Evolutionary conservation across 2,329 filamentous ascomycete species (phyloP).

Genomic region (Colletotrichum destructivum): DNA sequence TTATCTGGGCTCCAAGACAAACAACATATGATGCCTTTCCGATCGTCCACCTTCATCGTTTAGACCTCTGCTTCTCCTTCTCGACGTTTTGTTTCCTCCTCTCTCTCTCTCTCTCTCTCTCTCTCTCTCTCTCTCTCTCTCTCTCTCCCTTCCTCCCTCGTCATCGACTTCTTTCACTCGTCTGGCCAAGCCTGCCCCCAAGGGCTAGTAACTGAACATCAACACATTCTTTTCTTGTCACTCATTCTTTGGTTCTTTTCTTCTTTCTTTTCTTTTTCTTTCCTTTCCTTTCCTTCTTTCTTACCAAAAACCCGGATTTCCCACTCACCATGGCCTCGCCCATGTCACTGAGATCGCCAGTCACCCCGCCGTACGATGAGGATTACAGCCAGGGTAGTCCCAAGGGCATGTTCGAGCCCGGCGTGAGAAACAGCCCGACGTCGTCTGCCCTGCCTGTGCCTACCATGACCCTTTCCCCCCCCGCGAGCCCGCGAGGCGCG

Average conservation of each 20-base stretch:
- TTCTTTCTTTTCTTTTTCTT: constrained; percentile 8
- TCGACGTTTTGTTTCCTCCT: background rate
- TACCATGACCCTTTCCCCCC: constrained; percentile 45
- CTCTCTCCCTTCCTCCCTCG: too few relatives aligned
- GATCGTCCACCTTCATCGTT: background rate
- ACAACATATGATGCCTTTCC: constrained; percentile 25
- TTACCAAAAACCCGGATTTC: too few relatives aligned
- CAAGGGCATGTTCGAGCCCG: constrained; percentile 8
- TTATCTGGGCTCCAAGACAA: background rate
- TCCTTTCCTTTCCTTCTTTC: background rate
- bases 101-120: too few relatives aligned
- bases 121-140: too few relatives aligned
- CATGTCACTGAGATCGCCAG: constrained; percentile 31
- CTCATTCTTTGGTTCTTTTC: background rate
- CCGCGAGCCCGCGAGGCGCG: constrained; percentile 44
- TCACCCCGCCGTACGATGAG: constrained; percentile 38
- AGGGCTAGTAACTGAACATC: background rate
- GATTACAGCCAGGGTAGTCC: constrained; percentile 15
- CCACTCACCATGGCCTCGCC: constrained; percentile 21
- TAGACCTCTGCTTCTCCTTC: constrained; percentile 7
- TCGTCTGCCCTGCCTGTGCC: constrained; percentile 21
- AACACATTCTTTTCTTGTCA: constrained; percentile 22
- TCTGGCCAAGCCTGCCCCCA: constrained; percentile 14
- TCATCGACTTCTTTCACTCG: background rate
- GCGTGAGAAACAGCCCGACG: constrained; percentile 4